Evolutionary conservation across 2,329 filamentous ascomycete genomes (phyloP), one percentile per base, ranked within the genome.

Genomic region (Exophiala viscosa): DNA sequence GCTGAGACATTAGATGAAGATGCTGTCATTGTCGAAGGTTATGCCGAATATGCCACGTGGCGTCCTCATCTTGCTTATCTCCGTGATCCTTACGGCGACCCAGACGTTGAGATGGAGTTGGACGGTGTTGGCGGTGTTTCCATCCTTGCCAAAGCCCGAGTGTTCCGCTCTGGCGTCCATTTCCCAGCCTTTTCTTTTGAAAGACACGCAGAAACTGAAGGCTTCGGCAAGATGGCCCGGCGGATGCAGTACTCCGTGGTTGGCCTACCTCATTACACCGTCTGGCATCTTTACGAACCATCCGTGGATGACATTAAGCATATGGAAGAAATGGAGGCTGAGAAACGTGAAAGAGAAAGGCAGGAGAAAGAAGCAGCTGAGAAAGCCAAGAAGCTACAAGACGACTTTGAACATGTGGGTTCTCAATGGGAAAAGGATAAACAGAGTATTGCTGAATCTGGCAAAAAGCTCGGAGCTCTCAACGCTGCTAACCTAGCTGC

Each of bases 231-330:
- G 91, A 99, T 99, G 93, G 89, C 93, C 13, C 93, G 90, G 70
- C 86, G 89, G 55, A 97, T 99, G 93, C 80, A 87, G 54, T 97
- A 89, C 67, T 96, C 91, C 0, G 93, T 99, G 14, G 87, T 99
- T 53, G 93, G 93, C 31, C 79, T 99, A 42, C 93, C 93, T 5
- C 93, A 99, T 69, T 99, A 99, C 71, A 96, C 90, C 1, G 96
- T 99, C 60, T 99, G 93, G 93, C 93, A 99, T 84, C 78, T 99
- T 65, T 99, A 99, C 75, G 93, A 99, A 71, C 93, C 93, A n/a
- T 96, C 90, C 65, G 88, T 96, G 13, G 93, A 99, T 66, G 93
- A 99, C 65, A 88, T 97, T 58, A 85, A 88, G 54, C 93, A 97
- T 66, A 99, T 99, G 93, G 92, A 91, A 76, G 90, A 96, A 72